Evolutionary conservation across 2,329 filamentous ascomycete genomes (phyloP), one percentile per base, ranked within the genome.

Genomic region (Sporothrix globosa): DNA sequence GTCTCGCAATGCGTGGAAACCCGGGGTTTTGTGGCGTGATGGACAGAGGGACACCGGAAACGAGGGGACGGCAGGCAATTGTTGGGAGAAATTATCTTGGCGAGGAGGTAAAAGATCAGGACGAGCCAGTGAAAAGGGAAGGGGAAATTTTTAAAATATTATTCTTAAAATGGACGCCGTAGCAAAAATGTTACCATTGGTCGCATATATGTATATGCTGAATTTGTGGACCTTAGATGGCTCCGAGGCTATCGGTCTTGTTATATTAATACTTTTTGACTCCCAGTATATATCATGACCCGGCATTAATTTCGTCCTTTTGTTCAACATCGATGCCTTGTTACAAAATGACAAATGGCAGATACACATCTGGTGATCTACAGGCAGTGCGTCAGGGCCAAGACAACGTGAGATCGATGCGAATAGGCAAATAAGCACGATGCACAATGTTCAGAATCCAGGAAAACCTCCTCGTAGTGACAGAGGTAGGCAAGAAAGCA

Each of bases 1-100:
- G 66, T 66, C 68, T 69, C 60, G 68, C 58, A 69, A 69, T 69
- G 58, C 68, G 34, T 54, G 56, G 21, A 46, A 66, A 56, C 68
- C 58, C 68, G 34, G 60, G 68, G 58, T 65, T 65, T 65, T 61
- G 68, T 44, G 34, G 52, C 68, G 21, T 27, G 53, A 50, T 27
- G 39, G 53, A 10, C 17, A 60, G 13, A 21, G n/a, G 34, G 21
- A 39, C 27, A 30, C 3, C 27, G 3, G 2, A 69, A 41, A 39
- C 21, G 34, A 54, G 44, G 61, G 56, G 63, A 27, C 63, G 63
- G 63, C 63, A 66, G 27, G 21, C 5, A 27, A 21, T 17, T 19
- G 11, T 27, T 48, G 41, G 60, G 41, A 27, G 7, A 30, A 6
- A 44, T 44, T 44, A 19, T 56, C 24, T 34, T 34, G 53, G 53